Evolutionary conservation across 2,329 filamentous ascomycete species (phyloP), one percentile per base, ranked within the genome.

Genomic region (Exophiala sp.): DNA sequence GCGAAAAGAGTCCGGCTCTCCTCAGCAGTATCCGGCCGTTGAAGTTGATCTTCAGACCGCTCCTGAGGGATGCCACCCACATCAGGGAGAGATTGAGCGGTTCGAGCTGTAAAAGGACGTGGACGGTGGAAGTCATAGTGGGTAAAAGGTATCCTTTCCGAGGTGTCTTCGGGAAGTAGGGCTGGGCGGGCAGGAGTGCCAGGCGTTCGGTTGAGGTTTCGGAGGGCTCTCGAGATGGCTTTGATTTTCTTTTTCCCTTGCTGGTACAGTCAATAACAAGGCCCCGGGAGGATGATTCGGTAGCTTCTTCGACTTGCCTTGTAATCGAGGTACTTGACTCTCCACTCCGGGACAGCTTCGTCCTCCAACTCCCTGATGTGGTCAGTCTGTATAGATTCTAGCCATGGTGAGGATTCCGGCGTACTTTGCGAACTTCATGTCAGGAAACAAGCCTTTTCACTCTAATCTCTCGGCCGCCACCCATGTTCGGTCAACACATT

Each of bases 261-360:
- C 79, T 83, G 61, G 54, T 53, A 44, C 19, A 37, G 39, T 53
- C 30, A 56, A 59, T 13, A 62, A 32, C 43, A 27, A 19, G 14
- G 18, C 50, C n/a, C n/a, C 40, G 32, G 38, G 16, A 21, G 48
- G 22, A 16, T 16, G 35, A 54, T 2, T 14, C n/a, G 34, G 27
- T 14, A 52, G 18, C 8, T 19, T 41, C 38, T 24, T 3, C 4
- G 11, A 48, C 45, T 35, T 60, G 50, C 82, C 77, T 95, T 95
- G 76, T 97, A 97, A 70, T 96, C 82, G 61, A 97, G 78, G 68
- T 96, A 97, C 69, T 95, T 95, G 67, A 83, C 79, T 63, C 86
- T 82, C 91, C 91, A 97, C 79, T 97, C 90, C 65, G 90, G 90
- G 58, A 96, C 88, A 46, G 89, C 79, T 62, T 94, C 86, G 64